A percentile compares a stretch with the other conserved stretches of the same genome.
phyloP scores from a whole-genome alignment of 768 basidiomycete genomes.

The Amanita exitialis region DNA sequence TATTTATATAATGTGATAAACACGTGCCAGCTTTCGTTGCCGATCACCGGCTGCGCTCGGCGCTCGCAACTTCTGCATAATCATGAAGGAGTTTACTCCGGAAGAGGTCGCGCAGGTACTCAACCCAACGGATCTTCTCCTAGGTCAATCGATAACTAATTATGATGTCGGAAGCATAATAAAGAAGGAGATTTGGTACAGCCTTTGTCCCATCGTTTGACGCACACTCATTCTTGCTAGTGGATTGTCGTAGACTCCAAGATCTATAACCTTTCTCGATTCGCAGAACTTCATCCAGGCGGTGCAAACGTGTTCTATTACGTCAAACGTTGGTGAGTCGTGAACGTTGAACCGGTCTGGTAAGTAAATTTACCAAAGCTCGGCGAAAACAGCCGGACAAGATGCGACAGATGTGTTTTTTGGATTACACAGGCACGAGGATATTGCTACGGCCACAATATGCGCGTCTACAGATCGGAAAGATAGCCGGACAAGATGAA shows the following conservation, averaged over 20 bases:
- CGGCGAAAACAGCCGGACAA: conserved; percentile 41
- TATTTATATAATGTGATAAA: too few relatives aligned
- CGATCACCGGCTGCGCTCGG: background rate
- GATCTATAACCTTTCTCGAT: conserved; percentile 75
- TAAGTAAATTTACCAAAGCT: background rate
- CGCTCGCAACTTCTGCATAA: background rate
- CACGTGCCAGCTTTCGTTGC: background rate
- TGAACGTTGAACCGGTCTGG: background rate
- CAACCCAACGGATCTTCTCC: background rate
- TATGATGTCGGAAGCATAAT: conserved; percentile 55
- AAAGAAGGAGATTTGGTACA: conserved; percentile 72
- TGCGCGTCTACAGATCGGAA: conserved; percentile 58
- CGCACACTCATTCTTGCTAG: conserved; percentile 21
- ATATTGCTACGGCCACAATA: conserved; percentile 69
- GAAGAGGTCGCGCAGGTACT: conserved; percentile 64
- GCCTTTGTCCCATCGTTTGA: conserved; percentile 4
- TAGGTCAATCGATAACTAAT: background rate
- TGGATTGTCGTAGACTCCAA: conserved; percentile 79
- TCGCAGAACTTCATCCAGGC: conserved; percentile 78
- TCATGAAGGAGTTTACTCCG: conserved; percentile 29
- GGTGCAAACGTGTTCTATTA: conserved; percentile 67
- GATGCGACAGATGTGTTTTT: conserved; percentile 79
- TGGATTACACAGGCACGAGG: conserved; percentile 75
- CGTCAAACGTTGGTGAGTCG: conserved; percentile 51
- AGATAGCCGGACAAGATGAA: conserved; percentile 45